Evolutionary conservation across 495 filamentous ascomycete genomes (phyloP), one percentile per base, ranked within the genome.

Genomic region (Friedmanniomyces simplex): DNA sequence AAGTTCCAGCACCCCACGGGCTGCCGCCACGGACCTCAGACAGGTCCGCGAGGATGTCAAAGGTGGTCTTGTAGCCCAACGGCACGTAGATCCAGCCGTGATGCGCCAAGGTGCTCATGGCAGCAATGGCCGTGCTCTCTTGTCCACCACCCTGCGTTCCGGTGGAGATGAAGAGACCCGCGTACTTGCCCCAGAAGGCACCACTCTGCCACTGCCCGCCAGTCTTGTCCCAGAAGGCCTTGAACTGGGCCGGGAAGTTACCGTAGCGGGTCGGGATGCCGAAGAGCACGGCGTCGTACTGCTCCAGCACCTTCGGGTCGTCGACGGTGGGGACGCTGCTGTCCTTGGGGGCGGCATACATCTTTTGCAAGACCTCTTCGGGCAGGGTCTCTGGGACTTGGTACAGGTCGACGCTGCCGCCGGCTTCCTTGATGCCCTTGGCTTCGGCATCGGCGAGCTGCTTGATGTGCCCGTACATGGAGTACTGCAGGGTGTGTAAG

Each of bases 261-360:
- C 93, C 93, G 76, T 87, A 99, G 55, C 93, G 85, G n/a, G 93
- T 99, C 30, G 93, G 93, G 72, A 99, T 90, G 64, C 94, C 94
- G 60, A 99, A 80, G 37, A 99, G 84, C 73, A 99, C 84, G 68
- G 77, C 93, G 68, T 97, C 90, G 49, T 65, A 64, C 39, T 67
- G 56, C 47, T 65, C 59, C 21, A 64, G 47, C 5, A 71, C 75
- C 5, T 75, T 67, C 22, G 89, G 83, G 67, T 85, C 81, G 8
- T 66, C 58, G 64, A 84, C 73, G 52, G 84, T 68, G 34, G 88
- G 82, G 71, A 88, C 75, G 68, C 78, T 75, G 48, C 76, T 65
- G 53, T 77, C 66, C 78, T 96, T 93, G 60, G 83, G 69, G 6
- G 91, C 86, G 45, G 93, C 91, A 76, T 95, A 68, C 89, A 98